These are phyloP conservation scores for Zalaria obscura DNA, from an alignment of 2,329 filamentous ascomycete species.

Conservation along the genomic window DNA sequence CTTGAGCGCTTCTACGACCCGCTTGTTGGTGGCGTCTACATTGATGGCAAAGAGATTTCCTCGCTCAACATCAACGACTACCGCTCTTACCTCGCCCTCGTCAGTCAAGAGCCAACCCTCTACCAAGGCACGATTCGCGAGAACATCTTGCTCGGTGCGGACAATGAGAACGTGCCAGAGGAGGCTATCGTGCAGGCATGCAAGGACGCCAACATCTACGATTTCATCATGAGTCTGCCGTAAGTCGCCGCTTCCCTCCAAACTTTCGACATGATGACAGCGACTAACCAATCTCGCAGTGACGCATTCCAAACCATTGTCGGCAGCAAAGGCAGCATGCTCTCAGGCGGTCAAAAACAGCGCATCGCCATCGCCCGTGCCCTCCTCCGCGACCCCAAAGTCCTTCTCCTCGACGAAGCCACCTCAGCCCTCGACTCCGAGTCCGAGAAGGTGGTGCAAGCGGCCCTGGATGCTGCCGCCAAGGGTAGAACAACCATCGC, in stretches of 20 bases:
- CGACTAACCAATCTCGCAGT: neutral
- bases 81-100: conserved; percentile 68
- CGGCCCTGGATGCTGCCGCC: conserved; percentile 66
- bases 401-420: conserved; percentile 72
- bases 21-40: conserved; percentile 59
- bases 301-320: conserved; percentile 68
- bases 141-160: conserved; percentile 71
- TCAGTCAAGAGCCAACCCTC: conserved; percentile 86
- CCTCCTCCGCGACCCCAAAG: conserved; percentile 76
- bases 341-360: conserved; percentile 89
- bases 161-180: conserved; percentile 52
- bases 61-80: conserved; percentile 75
- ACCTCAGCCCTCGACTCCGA: conserved; percentile 55
- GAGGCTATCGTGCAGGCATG: conserved; percentile 64
- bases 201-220: conserved; percentile 82
- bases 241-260: conserved; percentile 20
- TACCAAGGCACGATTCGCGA: conserved; percentile 88
- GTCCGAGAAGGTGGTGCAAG: conserved; percentile 67
- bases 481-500: conserved; percentile 67
- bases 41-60: conserved; percentile 74
- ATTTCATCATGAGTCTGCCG: conserved; percentile 75
- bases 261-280: neutral
- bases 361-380: conserved; percentile 87
- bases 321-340: conserved; percentile 70
- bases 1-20: conserved; percentile 94